Evolutionary conservation across 495 filamentous ascomycete species (phyloP), one percentile per base, ranked within the genome.

Genomic region (Penicillium daleae): DNA sequence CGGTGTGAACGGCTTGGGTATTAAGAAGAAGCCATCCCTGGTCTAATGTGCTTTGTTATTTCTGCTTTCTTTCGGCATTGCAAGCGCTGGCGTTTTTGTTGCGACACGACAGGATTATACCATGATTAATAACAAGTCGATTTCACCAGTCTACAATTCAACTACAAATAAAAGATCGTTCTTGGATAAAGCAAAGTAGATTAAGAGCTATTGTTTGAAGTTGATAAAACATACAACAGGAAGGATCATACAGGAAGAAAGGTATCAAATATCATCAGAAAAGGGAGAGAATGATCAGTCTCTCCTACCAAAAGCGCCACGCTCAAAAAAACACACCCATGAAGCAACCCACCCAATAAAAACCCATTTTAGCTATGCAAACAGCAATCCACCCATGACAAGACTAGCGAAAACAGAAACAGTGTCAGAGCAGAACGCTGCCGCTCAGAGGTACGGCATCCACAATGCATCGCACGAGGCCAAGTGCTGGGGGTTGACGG

Each of bases 381-480:
- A 67, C 48, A 63, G 64, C 46, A 39, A 39, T 57, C 57, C 63
- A 59, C 56, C 46, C 52, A 24, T 57, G 17, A 40, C 65, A 55
- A 46, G n/a, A 57, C n/a, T 15, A 27, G 64, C 21, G 62, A 33
- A 67, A 62, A 64, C 6, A 59, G 26, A 51, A 31, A 12, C 15
- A 39, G 49, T 9, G 49, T 31, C 50, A 57, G 66, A 66, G 60
- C 53, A 67, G 42, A 59, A 60, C 56, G 64, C 46, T 55, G 22
- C 29, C 29, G 10, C 39, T 76, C 84, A 99, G 62, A 98, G 77
- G 80, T 96, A 99, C 13, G 90, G 89, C 96, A 98, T 98, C 92
- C 95, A 99, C 66, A 98, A 82, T 64, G 93, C 87, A 82, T 99
- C 96, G 60, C 88, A 90, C 69, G 87, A 81, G 24, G 89, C 87